Base-by-base conservation (phyloP, 2,329 filamentous ascomycete species). In the Pseudonectria buxi region DNA sequence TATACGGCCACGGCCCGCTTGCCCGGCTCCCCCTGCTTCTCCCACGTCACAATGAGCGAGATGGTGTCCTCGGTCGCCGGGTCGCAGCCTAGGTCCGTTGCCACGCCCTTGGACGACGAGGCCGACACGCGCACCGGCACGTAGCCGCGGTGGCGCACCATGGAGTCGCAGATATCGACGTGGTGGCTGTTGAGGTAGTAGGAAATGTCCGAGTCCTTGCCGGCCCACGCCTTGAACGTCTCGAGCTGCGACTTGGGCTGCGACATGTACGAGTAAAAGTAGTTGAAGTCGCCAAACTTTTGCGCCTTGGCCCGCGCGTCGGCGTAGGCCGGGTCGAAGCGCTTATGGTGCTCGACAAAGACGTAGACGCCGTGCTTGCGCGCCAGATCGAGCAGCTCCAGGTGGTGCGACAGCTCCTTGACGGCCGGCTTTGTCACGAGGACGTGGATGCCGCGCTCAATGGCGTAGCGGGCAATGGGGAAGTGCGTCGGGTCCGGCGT, bases 101-200 rank as follows among this genome's bases (percentile, higher is more conserved):
- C 87, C 15, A 86, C 83, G 36, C 89, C 89, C 55, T 78, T 84
- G 12, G 83, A 83, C 1, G 81, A 83, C 27, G 80, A 82, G 2
- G 81, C 89, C 3, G 82, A 84, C 7, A 95, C 89, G 47, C 78
- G 82, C 36, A 84, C 75, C 11, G 89, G 90, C 24, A 77, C 71
- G 62, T 83, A 94, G 30, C 82, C 83, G 14, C 69, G 66, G 48
- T 64, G 68, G 7, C 81, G 78, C 3, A 94, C 86, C 87, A 95
- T 94, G 36, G 81, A 87, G 68, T 94, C 89, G 65, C 83, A 87
- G 50, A 95, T 78, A 63, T 95, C 89, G 51, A 95, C 73, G 67
- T 95, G 90, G 67, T 95, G 89, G 46, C 81, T 87, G 73, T 95
- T 95, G 47, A 95, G 77, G 64, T 95, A 95, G 70, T 95, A 95